These are phyloP conservation scores for Ploettnerulaceae sp. DNA, from an alignment of 2,329 filamentous ascomycete genomes.

Conservation along the genomic window DNA sequence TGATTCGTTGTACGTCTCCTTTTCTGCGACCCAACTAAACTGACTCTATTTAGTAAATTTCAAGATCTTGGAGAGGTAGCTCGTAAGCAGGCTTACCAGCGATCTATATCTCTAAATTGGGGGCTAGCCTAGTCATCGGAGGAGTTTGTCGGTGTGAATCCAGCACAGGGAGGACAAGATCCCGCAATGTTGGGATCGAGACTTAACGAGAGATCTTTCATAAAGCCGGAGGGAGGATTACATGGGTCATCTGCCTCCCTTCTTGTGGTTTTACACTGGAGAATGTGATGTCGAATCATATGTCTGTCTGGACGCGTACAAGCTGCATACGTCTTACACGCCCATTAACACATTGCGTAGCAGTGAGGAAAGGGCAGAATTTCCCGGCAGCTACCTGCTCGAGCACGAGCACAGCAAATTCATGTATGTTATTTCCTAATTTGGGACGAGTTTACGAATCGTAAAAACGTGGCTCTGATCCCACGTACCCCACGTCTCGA, in stretches of 20 bases:
- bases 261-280: slow-evolving; percentile 14
- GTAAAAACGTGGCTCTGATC: no score
- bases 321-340: slow-evolving; percentile 19
- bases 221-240: slow-evolving; percentile 21
- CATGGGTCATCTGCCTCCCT: slow-evolving; percentile 14
- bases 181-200: slow-evolving; percentile 25
- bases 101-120: slow-evolving; percentile 27
- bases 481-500: no score
- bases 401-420: no score
- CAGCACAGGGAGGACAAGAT: slow-evolving; percentile 25
- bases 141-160: slow-evolving; percentile 27
- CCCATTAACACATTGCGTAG: slow-evolving; percentile 20
- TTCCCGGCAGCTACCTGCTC: no score
- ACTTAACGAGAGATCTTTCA: slow-evolving; percentile 26
- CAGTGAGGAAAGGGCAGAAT: slow-evolving; percentile 18
- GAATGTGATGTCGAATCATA: slow-evolving; percentile 16
- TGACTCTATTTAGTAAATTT: slow-evolving; percentile 19
- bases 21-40: slow-evolving; percentile 17
- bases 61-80: slow-evolving; percentile 20
- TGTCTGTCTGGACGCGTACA: slow-evolving; percentile 17
- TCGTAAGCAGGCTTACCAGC: slow-evolving; percentile 19
- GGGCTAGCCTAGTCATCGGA: slow-evolving; percentile 26
- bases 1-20: slow-evolving; percentile 25
- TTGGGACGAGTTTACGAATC: no score
- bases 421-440: no score